These are phyloP conservation scores for Ogataea glucozyma DNA, from an alignment of 805 yeast species.

Conservation along the genomic window DNA sequence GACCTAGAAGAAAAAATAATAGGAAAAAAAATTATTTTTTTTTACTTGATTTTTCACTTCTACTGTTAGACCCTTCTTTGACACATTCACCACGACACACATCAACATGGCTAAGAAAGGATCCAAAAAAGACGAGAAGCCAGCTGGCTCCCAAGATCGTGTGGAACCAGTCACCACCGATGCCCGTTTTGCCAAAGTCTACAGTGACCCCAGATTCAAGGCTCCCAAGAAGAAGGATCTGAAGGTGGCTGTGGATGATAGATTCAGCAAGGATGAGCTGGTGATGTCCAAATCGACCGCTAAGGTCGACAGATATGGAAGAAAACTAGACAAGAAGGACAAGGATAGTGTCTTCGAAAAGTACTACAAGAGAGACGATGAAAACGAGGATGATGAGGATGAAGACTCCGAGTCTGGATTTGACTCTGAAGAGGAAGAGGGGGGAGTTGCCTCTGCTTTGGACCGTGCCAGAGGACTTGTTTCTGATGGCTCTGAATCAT, in stretches of 20 bases:
- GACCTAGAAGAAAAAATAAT: no score
- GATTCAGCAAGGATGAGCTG: constrained; percentile 72
- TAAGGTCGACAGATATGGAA: constrained; percentile 84
- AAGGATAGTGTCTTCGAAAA: constrained; percentile 60
- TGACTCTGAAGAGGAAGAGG: constrained; percentile 40
- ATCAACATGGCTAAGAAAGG: constrained; percentile 1
- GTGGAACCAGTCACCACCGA: constrained; percentile 52
- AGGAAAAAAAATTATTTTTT: constrained; percentile 4
- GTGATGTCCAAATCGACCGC: constrained; percentile 60
- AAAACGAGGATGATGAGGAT: constrained; percentile 31
- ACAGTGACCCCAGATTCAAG: constrained; percentile 85
- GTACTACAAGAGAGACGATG: constrained; percentile 48
- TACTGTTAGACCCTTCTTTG: neutral
- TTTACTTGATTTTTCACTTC: neutral
- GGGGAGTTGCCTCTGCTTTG: constrained; percentile 22
- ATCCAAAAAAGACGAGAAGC: neutral
- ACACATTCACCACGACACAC: neutral
- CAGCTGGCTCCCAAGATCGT: constrained; percentile 2
- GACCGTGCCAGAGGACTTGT: constrained; percentile 62
- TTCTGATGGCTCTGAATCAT: constrained; percentile 47
- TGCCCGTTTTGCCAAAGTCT: constrained; percentile 75
- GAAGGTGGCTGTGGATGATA: constrained; percentile 78
- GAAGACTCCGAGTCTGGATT: constrained; percentile 44
- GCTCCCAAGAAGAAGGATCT: constrained; percentile 67
- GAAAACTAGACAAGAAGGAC: constrained; percentile 55